Evolutionary conservation across 1,139 yeast genomes (phyloP).

Genomic region (Saccharomyces hybrid): DNA sequence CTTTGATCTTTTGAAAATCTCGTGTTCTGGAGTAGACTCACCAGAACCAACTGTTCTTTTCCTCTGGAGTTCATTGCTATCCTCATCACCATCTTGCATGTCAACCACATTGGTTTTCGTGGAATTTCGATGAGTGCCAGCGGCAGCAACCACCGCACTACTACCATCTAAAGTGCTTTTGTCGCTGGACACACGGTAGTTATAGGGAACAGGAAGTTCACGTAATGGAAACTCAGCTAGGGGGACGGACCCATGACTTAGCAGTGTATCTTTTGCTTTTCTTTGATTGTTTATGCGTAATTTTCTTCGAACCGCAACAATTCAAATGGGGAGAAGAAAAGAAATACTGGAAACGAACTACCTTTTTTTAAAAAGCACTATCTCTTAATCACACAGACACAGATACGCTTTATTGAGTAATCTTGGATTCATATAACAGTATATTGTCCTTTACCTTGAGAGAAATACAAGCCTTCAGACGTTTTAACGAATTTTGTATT

Average conservation of each 20-base stretch:
- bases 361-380: not conserved
- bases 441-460: not conserved
- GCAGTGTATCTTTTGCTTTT: not conserved
- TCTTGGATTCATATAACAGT: not conserved
- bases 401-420: not conserved
- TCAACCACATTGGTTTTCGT: not conserved
- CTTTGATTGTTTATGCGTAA: not conserved
- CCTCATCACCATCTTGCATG: not conserved
- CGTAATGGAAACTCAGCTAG: not conserved
- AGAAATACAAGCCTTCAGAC: not conserved
- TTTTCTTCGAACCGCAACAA: constrained; percentile 1
- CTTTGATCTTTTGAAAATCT: not conserved
- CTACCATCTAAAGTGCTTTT: not conserved
- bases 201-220: not conserved
- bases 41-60: not conserved
- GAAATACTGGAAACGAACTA: not conserved
- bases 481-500: not conserved
- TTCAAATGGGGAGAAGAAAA: not conserved
- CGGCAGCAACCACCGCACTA: not conserved
- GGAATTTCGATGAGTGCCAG: not conserved
- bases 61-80: not conserved
- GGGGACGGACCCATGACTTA: not conserved
- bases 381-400: not conserved
- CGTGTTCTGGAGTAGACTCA: not conserved
- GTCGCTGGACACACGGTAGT: not conserved